Conservation (phyloP, 2,329 filamentous ascomycete species). For the Cryphonectria naterciae region DNA sequence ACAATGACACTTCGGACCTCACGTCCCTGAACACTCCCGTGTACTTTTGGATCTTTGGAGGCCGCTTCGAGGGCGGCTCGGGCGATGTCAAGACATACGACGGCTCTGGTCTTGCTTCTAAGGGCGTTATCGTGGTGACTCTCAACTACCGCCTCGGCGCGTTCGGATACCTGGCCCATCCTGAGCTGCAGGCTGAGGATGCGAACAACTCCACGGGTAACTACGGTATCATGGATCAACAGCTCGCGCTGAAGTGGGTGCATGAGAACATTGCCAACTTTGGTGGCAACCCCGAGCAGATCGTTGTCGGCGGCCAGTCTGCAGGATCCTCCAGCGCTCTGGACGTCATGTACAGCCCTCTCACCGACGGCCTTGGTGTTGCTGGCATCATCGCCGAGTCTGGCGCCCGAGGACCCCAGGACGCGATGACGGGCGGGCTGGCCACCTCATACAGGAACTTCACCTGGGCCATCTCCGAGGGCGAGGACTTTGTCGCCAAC, state of each 20-base stretch:
- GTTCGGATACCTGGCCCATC: conserved; percentile 70
- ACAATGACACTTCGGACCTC: background rate
- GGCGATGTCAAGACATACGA: conserved; percentile 52
- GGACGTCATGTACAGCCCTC: conserved; percentile 8
- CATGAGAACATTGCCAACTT: conserved; percentile 48
- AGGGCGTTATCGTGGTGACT: conserved; percentile 69
- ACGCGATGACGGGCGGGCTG: background rate
- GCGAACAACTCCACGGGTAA: conserved; percentile 53
- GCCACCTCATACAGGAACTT: background rate
- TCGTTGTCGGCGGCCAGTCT: conserved; percentile 69
- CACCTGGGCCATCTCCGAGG: background rate
- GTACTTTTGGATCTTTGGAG: conserved; percentile 46
- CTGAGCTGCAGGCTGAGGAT: conserved; percentile 48
- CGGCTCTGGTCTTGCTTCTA: conserved; percentile 60
- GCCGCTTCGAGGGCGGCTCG: conserved; percentile 51
- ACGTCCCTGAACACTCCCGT: background rate
- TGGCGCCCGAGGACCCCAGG: too few relatives aligned
- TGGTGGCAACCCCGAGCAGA: conserved; percentile 63
- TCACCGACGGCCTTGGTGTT: conserved; percentile 28
- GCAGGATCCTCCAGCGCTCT: conserved; percentile 64
- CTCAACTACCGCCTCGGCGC: conserved; percentile 78
- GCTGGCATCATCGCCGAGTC: conserved; percentile 33
- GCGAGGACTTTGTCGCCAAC: conserved; percentile 5
- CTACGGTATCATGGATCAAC: conserved; percentile 71
- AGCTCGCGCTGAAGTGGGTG: conserved; percentile 37